A percentile compares a stretch with the other conserved stretches of the same genome.
Conservation (phyloP, 2,329 filamentous ascomycete genomes). For the Tolypocladium sp. region DNA sequence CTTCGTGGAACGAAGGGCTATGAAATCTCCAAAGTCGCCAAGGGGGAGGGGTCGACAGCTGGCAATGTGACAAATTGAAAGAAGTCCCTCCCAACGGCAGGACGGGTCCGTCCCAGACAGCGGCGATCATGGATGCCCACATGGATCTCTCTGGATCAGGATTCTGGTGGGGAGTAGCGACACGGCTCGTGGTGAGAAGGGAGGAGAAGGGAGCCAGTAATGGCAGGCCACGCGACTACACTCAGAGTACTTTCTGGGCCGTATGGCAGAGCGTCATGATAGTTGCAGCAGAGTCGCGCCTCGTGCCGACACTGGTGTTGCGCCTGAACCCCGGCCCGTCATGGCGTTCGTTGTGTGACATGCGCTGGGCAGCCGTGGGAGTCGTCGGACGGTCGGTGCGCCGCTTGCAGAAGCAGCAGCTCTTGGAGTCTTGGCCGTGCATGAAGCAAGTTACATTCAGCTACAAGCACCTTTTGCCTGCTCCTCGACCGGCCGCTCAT, state of each 20-base stretch:
- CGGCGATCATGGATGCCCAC: background rate
- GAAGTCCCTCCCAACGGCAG: too few relatives aligned
- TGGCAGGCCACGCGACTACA: slow-evolving; percentile 1
- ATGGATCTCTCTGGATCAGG: background rate
- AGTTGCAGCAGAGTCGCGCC: background rate
- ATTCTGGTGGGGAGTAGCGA: background rate
- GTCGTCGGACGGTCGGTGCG: background rate
- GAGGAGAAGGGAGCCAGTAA: slow-evolving; percentile 1
- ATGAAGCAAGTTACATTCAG: background rate
- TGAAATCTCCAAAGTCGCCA: background rate
- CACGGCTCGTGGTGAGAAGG: background rate
- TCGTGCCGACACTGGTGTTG: background rate
- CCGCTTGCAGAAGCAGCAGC: background rate
- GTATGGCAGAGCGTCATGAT: background rate
- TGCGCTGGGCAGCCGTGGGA: background rate
- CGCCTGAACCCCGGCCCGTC: background rate
- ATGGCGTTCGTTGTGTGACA: background rate
- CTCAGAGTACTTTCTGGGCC: background rate
- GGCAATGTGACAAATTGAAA: background rate
- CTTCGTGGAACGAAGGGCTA: background rate
- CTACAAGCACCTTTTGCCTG: background rate
- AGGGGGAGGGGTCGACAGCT: background rate
- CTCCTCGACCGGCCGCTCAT: background rate
- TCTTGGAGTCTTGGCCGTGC: background rate
- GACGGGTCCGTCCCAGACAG: background rate